Evolutionary conservation across 2,329 filamentous ascomycete species (phyloP).

Genomic region (Daldinia sp.): DNA sequence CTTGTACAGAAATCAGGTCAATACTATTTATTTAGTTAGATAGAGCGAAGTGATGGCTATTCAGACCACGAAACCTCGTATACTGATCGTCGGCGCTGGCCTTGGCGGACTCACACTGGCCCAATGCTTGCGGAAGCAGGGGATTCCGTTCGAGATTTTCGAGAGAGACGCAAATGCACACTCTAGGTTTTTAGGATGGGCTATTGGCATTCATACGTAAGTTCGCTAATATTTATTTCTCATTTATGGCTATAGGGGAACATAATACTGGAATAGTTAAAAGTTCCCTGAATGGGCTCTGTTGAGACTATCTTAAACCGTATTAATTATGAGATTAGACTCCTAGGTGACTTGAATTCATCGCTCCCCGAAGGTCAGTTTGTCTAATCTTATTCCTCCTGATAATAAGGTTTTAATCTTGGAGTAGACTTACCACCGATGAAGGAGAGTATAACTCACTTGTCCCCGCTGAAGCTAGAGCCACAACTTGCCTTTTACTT

Average conservation of each 20-base stretch:
- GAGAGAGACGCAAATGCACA: slow-evolving; percentile 26
- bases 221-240: not conserved
- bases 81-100: slow-evolving; percentile 35
- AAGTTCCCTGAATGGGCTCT: not conserved
- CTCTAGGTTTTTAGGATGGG: slow-evolving; percentile 33
- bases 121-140: slow-evolving; percentile 34
- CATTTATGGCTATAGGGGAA: too few species aligned
- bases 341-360: slow-evolving; percentile 26
- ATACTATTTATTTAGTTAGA: not conserved
- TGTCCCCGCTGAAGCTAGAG: slow-evolving; percentile 26
- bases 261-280: too few species aligned
- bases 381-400: not conserved
- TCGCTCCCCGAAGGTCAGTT: slow-evolving; percentile 23
- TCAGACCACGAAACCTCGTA: slow-evolving; percentile 16
- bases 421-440: slow-evolving; percentile 30
- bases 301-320: not conserved
- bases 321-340: not conserved
- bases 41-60: slow-evolving; percentile 7
- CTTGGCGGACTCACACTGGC: slow-evolving; percentile 36
- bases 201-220: slow-evolving; percentile 35
- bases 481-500: slow-evolving; percentile 25
- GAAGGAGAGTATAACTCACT: slow-evolving; percentile 23
- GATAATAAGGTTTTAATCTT: not conserved
- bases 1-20: too few species aligned
- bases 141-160: slow-evolving; percentile 33